These are phyloP conservation scores for Heimioporus sp. DNA, from an alignment of 768 basidiomycete species.

Conservation along the genomic window DNA sequence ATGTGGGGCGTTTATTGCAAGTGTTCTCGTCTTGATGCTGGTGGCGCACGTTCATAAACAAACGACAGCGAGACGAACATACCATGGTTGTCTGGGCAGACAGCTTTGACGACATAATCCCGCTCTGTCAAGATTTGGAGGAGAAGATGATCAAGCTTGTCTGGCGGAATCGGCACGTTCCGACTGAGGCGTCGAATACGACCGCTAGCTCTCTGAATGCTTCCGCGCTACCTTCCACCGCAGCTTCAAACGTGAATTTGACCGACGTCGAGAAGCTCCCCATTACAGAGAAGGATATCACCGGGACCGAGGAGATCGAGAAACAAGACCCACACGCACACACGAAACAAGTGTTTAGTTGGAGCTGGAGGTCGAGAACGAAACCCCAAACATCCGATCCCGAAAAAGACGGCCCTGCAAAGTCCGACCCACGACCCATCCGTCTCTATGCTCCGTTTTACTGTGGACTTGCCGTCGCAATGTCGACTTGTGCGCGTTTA, in stretches of 20 bases:
- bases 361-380: slow-evolving; percentile 44
- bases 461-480: slow-evolving; percentile 59
- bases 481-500: slow-evolving; percentile 56
- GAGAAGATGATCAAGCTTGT: slow-evolving; percentile 79
- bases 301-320: neutral
- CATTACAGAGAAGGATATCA: slow-evolving; percentile 16
- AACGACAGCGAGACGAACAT: slow-evolving; percentile 68
- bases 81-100: slow-evolving; percentile 85
- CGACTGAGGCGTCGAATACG: slow-evolving; percentile 5
- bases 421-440: slow-evolving; percentile 39
- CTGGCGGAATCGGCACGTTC: slow-evolving; percentile 51
- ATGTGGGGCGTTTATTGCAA: slow-evolving; percentile 82
- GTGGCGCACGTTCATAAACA: neutral
- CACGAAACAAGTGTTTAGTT: slow-evolving; percentile 25
- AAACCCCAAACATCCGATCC: slow-evolving; percentile 29
- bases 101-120: slow-evolving; percentile 74
- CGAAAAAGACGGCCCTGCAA: slow-evolving; percentile 51
- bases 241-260: slow-evolving; percentile 51
- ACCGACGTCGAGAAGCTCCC: slow-evolving; percentile 16
- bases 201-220: slow-evolving; percentile 29
- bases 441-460: slow-evolving; percentile 75
- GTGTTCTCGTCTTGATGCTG: slow-evolving; percentile 20
- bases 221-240: slow-evolving; percentile 44
- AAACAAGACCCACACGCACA: neutral
- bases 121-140: slow-evolving; percentile 66